Evolutionary conservation across 208 protist genomes (phyloP), one percentile per base, ranked within the genome.

Genomic region (Tritrichomonas musculus): DNA sequence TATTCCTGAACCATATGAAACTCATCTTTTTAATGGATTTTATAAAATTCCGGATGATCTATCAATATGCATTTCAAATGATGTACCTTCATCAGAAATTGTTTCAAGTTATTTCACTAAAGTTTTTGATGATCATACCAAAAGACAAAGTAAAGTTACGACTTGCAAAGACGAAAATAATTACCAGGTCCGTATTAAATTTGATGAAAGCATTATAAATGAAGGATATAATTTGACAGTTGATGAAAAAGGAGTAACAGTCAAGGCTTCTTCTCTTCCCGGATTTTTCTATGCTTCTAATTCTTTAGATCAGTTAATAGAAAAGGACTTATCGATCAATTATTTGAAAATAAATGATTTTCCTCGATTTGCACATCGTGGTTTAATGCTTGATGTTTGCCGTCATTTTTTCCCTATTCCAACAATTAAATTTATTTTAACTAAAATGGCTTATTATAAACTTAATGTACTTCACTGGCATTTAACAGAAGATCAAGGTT

Each of bases 361-460:
- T 3, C 92, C 92, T 36, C 4, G 36, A 41, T 84, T 93, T 49
- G 49, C 20, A 27, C 47, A 93, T 36, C 5, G 92, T 5, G 92
- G 92, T 33, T 33, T 93, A 14, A 75, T 93, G 60, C 92, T 93
- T 27, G 92, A 93, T 84, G 60, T 66, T 65, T 77, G 36, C n/a
- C 92, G 92, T 41, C 73, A 84, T 27, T 93, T 93, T 47, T 44
- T 47, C 25, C 14, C 50, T 36, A 65, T 25, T 13, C 11, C 53
- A 53, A 36, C 41, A 3, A 77, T 93, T 4, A n/a, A 50, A 36
- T 22, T 65, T 41, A 20, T 72, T 4, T 33, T 93, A 39, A 44
- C 50, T 47, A 27, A 17, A 30, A 77, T 93, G 11, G 0, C 49
- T 0, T 30, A 75, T 27, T 57, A 36, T n/a, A 88, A 77, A 44